phyloP scores from a whole-genome alignment of 2,329 filamentous ascomycete species.

The Diaporthe australafricana region DNA sequence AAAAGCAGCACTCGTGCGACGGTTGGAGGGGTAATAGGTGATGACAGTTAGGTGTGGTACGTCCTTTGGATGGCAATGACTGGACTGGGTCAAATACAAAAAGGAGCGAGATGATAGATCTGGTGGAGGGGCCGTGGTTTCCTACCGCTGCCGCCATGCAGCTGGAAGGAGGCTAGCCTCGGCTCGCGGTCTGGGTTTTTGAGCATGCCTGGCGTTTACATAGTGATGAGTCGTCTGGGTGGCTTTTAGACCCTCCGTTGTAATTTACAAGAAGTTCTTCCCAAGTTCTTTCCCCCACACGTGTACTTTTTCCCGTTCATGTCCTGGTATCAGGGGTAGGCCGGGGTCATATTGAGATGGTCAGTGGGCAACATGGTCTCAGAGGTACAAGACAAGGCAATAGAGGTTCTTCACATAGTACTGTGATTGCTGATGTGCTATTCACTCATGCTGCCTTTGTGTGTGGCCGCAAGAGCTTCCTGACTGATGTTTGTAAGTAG shows the following conservation, averaged over 20 bases:
- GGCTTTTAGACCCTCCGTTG: constrained; percentile 39
- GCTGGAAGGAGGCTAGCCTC: constrained; percentile 16
- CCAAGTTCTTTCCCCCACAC: constrained; percentile 3
- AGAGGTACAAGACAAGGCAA: neutral
- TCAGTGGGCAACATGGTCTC: neutral
- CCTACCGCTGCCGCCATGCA: constrained; percentile 33
- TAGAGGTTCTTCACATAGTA: constrained; percentile 15
- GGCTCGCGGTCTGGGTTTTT: constrained; percentile 36
- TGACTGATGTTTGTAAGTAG: neutral
- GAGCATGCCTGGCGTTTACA: constrained; percentile 38
- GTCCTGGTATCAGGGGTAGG: neutral
- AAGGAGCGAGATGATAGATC: constrained; percentile 38
- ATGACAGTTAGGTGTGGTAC: constrained; percentile 36
- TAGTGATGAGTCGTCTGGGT: constrained; percentile 38
- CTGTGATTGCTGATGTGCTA: neutral
- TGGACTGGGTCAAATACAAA: constrained; percentile 37
- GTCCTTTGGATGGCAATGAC: constrained; percentile 43
- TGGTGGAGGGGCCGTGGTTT: constrained; percentile 49
- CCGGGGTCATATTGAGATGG: constrained; percentile 8
- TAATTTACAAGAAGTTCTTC: constrained; percentile 38
- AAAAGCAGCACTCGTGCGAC: constrained; percentile 45
- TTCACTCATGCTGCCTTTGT: too few relatives aligned
- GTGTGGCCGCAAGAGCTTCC: too few relatives aligned
- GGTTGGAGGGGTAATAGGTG: constrained; percentile 53
- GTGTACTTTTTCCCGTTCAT: constrained; percentile 3